A percentile compares a stretch with the other conserved stretches of the same genome.
These are phyloP conservation scores for Ganoderma boninense DNA, from an alignment of 1,284 basidiomycete genomes.

Conservation along the genomic window DNA sequence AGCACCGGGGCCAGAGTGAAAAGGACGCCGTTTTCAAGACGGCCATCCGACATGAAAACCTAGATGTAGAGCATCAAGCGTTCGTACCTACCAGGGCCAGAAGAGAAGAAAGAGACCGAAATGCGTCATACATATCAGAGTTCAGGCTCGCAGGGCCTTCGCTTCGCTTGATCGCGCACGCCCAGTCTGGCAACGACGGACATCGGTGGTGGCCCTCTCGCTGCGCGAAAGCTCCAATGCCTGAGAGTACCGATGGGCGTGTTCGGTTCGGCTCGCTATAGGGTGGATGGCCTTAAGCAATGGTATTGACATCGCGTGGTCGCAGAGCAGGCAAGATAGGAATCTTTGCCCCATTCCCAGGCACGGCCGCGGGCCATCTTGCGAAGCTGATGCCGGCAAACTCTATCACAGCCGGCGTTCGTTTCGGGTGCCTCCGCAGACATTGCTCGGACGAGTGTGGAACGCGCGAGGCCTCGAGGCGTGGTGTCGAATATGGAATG, in stretches of 20 bases:
- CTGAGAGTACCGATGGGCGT: background rate
- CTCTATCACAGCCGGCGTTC: constrained; percentile 4
- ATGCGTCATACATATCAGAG: too few relatives aligned
- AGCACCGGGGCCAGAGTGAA: background rate
- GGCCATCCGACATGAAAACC: background rate
- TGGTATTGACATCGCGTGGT: background rate
- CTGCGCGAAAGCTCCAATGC: background rate
- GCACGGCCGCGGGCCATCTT: background rate
- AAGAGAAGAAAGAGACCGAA: background rate
- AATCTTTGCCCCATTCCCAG: background rate
- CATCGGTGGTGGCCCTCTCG: background rate
- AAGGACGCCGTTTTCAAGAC: background rate
- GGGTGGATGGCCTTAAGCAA: background rate
- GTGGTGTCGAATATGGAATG: background rate
- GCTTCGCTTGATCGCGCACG: background rate
- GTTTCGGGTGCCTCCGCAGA: constrained; percentile 2
- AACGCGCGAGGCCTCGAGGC: background rate
- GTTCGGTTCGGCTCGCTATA: background rate
- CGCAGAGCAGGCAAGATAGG: constrained; percentile 1
- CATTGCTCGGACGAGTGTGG: background rate
- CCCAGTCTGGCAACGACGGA: background rate
- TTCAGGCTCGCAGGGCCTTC: too few relatives aligned
- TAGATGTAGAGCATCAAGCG: background rate
- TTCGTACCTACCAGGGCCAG: background rate
- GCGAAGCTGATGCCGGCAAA: background rate